Conservation (phyloP, 768 basidiomycete species). For the Leucocoprinus leucothites region DNA sequence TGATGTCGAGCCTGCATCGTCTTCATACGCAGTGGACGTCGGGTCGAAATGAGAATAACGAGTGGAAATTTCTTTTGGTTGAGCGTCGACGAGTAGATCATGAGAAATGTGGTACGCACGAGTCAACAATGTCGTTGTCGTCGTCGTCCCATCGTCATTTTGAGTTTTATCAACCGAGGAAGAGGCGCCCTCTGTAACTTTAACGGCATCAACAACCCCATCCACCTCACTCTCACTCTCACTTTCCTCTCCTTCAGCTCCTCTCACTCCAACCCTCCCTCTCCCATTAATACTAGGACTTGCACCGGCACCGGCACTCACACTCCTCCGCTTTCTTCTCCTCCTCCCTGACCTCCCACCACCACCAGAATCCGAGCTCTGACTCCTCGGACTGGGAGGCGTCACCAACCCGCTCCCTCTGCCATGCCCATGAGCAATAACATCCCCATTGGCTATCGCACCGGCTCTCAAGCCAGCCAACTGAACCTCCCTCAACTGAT, state of each 20-base stretch:
- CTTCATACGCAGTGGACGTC: too few relatives aligned
- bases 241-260: too few relatives aligned
- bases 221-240: conserved; percentile 11
- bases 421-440: conserved; percentile 21
- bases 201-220: background rate
- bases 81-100: background rate
- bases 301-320: conserved; percentile 19
- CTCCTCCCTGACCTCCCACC: conserved; percentile 39
- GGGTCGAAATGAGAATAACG: too few relatives aligned
- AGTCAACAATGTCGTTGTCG: background rate
- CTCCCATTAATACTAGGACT: too few relatives aligned
- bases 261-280: too few relatives aligned
- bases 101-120: conserved; percentile 8
- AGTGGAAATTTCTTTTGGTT: background rate
- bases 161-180: too few relatives aligned
- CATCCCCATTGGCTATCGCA: conserved; percentile 32
- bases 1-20: conserved; percentile 17
- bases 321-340: conserved; percentile 20
- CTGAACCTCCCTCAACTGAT: conserved; percentile 9
- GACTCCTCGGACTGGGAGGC: conserved; percentile 72
- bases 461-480: conserved; percentile 1
- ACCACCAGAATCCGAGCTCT: conserved; percentile 57
- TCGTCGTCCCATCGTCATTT: too few relatives aligned
- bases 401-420: conserved; percentile 56
- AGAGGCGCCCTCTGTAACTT: background rate